Evolutionary conservation across 805 yeast genomes (phyloP).

Genomic region (Myxozyma geophila): DNA sequence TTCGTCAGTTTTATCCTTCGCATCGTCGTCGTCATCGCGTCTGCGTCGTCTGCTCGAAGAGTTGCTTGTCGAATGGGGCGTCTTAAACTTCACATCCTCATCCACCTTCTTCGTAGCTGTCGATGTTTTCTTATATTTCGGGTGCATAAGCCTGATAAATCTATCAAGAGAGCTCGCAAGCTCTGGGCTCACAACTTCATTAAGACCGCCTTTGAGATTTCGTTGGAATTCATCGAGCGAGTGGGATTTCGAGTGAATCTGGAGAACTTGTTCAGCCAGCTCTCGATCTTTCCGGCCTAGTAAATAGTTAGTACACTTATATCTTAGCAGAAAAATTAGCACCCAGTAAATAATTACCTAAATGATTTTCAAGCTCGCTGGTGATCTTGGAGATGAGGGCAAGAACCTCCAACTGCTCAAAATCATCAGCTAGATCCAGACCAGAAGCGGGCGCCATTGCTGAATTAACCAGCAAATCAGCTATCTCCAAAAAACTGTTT

Average conservation of each 20-base stretch:
- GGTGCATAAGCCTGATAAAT: slow-evolving; percentile 44
- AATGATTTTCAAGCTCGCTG: slow-evolving; percentile 43
- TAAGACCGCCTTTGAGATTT: slow-evolving; percentile 51
- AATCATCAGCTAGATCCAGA: slow-evolving; percentile 36
- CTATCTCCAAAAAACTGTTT: background rate
- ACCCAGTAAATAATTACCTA: slow-evolving; percentile 33
- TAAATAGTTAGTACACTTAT: background rate
- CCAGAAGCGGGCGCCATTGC: background rate
- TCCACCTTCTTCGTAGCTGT: no score
- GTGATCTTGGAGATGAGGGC: slow-evolving; percentile 46
- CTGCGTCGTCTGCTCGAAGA: slow-evolving; percentile 5
- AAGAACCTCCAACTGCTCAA: slow-evolving; percentile 43
- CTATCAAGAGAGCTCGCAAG: slow-evolving; percentile 43
- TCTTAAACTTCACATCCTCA: background rate
- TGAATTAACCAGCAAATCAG: background rate
- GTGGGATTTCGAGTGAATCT: slow-evolving; percentile 46
- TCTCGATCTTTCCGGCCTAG: slow-evolving; percentile 51
- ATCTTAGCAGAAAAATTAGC: background rate
- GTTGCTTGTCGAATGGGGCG: background rate
- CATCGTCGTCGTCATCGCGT: slow-evolving; percentile 1
- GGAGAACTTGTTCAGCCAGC: slow-evolving; percentile 54
- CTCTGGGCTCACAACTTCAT: slow-evolving; percentile 46
- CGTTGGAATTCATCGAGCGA: slow-evolving; percentile 47
- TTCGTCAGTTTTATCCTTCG: background rate
- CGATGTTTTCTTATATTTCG: slow-evolving; percentile 36